Conservation (phyloP, 2,329 filamentous ascomycete species). For the Monilinia polystroma region DNA sequence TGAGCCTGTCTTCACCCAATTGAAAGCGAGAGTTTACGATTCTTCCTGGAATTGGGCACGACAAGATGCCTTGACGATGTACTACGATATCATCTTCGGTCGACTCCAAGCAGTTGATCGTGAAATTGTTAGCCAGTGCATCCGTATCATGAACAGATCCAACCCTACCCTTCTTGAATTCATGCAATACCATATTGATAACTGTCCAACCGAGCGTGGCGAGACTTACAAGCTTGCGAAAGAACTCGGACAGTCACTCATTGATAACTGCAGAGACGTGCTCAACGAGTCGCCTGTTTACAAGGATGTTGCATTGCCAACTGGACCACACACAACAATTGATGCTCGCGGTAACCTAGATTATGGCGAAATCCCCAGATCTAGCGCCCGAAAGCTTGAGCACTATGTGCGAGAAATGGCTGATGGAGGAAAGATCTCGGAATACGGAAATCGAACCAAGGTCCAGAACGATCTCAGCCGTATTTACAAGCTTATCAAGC, state of each 20-base stretch:
- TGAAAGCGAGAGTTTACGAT: constrained; percentile 96
- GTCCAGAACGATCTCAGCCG: constrained; percentile 93
- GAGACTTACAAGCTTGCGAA: constrained; percentile 99
- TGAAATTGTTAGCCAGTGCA: constrained; percentile 97
- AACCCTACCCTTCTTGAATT: constrained; percentile 95
- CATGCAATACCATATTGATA: constrained; percentile 99
- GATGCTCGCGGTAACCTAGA: constrained; percentile 89
- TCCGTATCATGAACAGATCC: constrained; percentile 98
- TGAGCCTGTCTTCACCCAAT: constrained; percentile 85
- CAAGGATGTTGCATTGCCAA: constrained; percentile 93
- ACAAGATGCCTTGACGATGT: constrained; percentile 97
- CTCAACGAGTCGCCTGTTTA: constrained; percentile 80
- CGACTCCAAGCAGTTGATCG: constrained; percentile 89
- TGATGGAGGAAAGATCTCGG: constrained; percentile 95
- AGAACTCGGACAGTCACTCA: constrained; percentile 86
- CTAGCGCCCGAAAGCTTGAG: constrained; percentile 93
- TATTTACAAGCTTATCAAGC: constrained; percentile 97
- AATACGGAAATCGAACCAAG: constrained; percentile 97
- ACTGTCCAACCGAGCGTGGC: constrained; percentile 93
- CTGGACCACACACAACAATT: constrained; percentile 87
- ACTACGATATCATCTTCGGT: constrained; percentile 98
- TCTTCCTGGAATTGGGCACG: constrained; percentile 99
- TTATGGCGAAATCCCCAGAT: constrained; percentile 82
- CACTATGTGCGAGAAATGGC: constrained; percentile 99
- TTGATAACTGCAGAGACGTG: constrained; percentile 96